Evolutionary conservation across 2,329 filamentous ascomycete genomes (phyloP), one percentile per base, ranked within the genome.

Genomic region (Colletotrichum nymphaeae): DNA sequence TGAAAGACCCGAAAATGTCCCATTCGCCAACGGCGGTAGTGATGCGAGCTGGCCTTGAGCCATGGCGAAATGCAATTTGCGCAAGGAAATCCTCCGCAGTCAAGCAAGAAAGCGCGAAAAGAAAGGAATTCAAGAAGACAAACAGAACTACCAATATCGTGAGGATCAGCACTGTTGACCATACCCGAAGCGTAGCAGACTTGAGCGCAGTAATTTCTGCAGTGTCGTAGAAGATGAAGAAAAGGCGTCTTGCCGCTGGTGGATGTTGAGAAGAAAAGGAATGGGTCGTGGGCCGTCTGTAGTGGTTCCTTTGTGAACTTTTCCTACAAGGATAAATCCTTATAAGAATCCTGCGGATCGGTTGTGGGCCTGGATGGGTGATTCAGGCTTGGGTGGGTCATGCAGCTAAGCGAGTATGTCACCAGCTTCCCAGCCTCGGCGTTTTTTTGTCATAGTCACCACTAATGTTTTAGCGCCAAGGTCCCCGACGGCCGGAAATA

Each of bases 1-100:
- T 68, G 85, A 81, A 46, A 80, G 74, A 58, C 78, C 72, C 77
- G 83, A 76, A 77, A 73, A 59, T 28, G 63, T 37, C 71, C 77
- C 78, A 77, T 64, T 64, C 55, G 79, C 78, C 74, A 74, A 72
- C 30, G 69, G 37, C 3, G 73, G 63, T 62, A 69, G 12, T 46
- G 65, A 63, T 49, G 69, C 72, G 35, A 75, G 57, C 68, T 75
- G 72, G 58, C 69, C 63, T 63, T 73, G 53, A 49, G 73, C 69
- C 62, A 73, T 75, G 63, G 26, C 35, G 71, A 63, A n/a, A 32
- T 66, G 53, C 67, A 71, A 62, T 32, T n/a, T 55, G 35, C n/a
- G 37, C 67, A 62, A 57, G 26, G 24, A 42, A 35, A n/a, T 42
- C 58, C 56, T 56, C 55, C 52, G 56, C 67, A 59, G 65, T 30